Percentiles rank a stretch among this genome's conserved stretches.
Evolutionary conservation across 257 asterid species (phyloP).

Genomic region (Scutellaria minor): DNA sequence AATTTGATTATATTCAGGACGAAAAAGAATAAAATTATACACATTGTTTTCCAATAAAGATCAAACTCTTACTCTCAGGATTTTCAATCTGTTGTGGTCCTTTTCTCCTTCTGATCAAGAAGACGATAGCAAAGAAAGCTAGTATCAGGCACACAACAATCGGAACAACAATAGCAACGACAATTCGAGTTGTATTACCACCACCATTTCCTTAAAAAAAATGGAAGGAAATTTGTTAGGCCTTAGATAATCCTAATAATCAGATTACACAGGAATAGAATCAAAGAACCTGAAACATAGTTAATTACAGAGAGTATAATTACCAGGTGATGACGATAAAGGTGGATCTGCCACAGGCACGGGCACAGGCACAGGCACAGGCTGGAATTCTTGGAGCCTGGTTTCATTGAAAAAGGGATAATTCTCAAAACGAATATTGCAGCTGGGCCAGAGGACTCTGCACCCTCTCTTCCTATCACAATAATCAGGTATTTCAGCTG

Average conservation of each 20-base stretch:
- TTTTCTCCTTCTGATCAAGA: conserved; percentile 20
- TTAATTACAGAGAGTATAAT: background rate
- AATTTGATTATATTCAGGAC: background rate
- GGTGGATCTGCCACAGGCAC: conserved; percentile 14
- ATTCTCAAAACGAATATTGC: conserved; percentile 37
- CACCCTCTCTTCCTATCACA: conserved; percentile 31
- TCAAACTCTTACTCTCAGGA: conserved; percentile 28
- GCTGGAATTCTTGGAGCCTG: conserved; percentile 32
- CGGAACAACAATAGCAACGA: conserved; percentile 21
- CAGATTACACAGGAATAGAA: background rate
- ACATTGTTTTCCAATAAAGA: background rate
- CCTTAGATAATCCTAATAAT: background rate
- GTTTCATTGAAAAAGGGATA: conserved; percentile 30
- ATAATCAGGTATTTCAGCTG: background rate
- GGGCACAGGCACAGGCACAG: background rate
- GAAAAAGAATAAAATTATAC: background rate
- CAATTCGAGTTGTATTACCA: conserved; percentile 21
- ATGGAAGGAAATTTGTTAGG: conserved; percentile 1
- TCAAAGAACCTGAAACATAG: background rate
- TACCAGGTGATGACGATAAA: conserved; percentile 19
- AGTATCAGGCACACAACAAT: conserved; percentile 16
- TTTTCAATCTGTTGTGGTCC: background rate
- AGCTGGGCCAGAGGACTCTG: conserved; percentile 38
- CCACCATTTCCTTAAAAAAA: too few species aligned
- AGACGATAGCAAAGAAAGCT: conserved; percentile 1